Evolutionary conservation across 306 rosid genomes (phyloP), one percentile per base, ranked within the genome.

Genomic region (Neltuma alba): DNA sequence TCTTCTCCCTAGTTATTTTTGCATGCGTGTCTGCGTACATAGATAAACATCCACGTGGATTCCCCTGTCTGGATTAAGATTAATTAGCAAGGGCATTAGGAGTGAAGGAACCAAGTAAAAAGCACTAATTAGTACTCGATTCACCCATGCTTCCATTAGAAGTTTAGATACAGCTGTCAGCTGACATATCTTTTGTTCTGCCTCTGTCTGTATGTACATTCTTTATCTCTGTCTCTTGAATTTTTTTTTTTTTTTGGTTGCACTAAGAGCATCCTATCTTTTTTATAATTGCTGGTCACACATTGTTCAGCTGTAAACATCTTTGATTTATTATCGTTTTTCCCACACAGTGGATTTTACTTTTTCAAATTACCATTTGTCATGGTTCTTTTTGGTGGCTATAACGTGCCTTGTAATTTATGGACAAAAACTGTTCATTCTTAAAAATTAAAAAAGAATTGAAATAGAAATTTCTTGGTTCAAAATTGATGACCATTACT

Each of bases 31-130:
- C 33, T 42, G 44, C 42, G 36, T 66, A 9, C 42, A 44, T 72
- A 60, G 54, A 28, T 55, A 34, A 13, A 64, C 28, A 31, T 21
- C 16, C 58, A 20, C 54, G 11, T 28, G 31, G 18, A 41, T 47
- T 40, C 74, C 52, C 6, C 38, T 57, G 25, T 72, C 41, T 78
- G 38, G 80, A 48, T 72, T 54, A 20, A 75, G 67, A 57, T 13
- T 55, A 33, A 8, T 31, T 9, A 38, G 20, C 7, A 33, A 7
- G 68, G 64, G 45, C 30, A 18, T 11, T 50, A 20, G 44, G 47
- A 31, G 33, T 8, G 25, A 28, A 47, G 60, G 62, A 54, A 54
- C 28, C 61, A 21, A 54, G n/a, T 20, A 50, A 16, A 30, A 30
- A 11, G 14, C 76, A 31, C 31, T 48, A 31, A 0, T 48, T 18